Evolutionary conservation across 257 asterid species (phyloP).

Genomic region (Catharanthus roseus): DNA sequence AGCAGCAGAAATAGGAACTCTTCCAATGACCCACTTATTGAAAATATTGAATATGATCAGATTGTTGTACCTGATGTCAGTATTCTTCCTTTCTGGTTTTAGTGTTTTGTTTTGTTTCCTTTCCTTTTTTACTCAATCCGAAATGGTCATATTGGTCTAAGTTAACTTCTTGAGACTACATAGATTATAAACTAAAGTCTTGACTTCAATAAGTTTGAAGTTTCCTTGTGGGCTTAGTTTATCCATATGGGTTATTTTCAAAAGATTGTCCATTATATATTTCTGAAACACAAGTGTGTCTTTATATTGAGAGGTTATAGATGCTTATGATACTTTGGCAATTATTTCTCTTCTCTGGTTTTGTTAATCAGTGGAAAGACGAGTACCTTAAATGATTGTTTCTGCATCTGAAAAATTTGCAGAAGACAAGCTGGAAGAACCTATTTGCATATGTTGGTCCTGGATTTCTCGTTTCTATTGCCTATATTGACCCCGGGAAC

Average conservation of each 20-base stretch:
- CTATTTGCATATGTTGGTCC: slow-evolving; percentile 85
- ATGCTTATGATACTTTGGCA: background rate
- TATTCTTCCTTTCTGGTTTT: background rate
- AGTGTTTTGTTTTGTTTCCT: background rate
- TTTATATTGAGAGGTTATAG: background rate
- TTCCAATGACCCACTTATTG: slow-evolving; percentile 61
- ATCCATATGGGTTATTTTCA: background rate
- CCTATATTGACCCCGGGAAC: slow-evolving; percentile 97
- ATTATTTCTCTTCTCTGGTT: background rate
- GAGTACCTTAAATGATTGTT: background rate
- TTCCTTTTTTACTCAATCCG: background rate
- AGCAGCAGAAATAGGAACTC: slow-evolving; percentile 36
- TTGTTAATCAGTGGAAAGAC: background rate
- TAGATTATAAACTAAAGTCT: too few species aligned
- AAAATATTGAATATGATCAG: slow-evolving; percentile 73
- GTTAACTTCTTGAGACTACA: background rate
- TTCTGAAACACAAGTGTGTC: background rate
- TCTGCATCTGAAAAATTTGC: slow-evolving; percentile 15
- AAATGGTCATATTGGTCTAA: background rate
- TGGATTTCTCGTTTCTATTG: slow-evolving; percentile 96
- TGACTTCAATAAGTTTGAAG: background rate
- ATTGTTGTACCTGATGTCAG: slow-evolving; percentile 86
- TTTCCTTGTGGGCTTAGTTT: background rate
- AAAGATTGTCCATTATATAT: background rate
- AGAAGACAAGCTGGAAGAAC: slow-evolving; percentile 92